Evolutionary conservation across 2,329 filamentous ascomycete species (phyloP).

Genomic region (Dactylonectria macrodidyma): DNA sequence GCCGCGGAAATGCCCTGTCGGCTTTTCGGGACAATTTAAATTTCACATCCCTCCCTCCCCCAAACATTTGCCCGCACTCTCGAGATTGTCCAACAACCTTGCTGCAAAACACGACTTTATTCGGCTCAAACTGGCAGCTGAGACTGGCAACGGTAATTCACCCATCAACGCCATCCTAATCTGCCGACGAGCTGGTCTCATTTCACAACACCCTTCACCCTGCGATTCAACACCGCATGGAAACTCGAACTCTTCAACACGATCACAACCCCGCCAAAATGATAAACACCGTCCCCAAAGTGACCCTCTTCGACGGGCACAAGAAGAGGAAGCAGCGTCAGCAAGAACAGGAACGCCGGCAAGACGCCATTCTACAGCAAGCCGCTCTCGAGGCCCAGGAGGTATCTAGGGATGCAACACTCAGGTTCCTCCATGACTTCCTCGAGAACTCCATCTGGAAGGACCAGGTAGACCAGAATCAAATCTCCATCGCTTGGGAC

Average conservation of each 20-base stretch:
- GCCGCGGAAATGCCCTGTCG: neutral
- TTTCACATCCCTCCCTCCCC: conserved; percentile 4
- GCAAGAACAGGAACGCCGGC: conserved; percentile 38
- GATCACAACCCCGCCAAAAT: conserved; percentile 36
- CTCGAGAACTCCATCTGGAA: conserved; percentile 49
- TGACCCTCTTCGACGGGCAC: conserved; percentile 45
- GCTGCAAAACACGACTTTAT: conserved; percentile 3
- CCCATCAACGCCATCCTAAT: neutral
- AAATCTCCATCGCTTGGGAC: conserved; percentile 53
- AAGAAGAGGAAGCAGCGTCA: conserved; percentile 46
- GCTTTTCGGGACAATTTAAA: conserved; percentile 3
- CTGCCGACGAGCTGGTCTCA: neutral
- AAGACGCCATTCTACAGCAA: conserved; percentile 30
- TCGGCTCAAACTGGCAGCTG: conserved; percentile 1
- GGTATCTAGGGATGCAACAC: conserved; percentile 49
- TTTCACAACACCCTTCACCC: neutral
- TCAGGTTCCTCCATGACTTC: conserved; percentile 52
- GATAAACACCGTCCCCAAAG: conserved; percentile 36
- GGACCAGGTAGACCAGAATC: conserved; percentile 52
- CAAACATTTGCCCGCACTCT: neutral
- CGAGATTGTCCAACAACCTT: conserved; percentile 2
- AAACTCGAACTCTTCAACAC: neutral
- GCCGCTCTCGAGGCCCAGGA: conserved; percentile 49
- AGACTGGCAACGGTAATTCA: conserved; percentile 4
- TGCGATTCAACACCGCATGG: neutral